A percentile compares a stretch with the other conserved stretches of the same genome.
phyloP scores from a whole-genome alignment of 257 asterid species.

The Plectranthus barbatus region DNA sequence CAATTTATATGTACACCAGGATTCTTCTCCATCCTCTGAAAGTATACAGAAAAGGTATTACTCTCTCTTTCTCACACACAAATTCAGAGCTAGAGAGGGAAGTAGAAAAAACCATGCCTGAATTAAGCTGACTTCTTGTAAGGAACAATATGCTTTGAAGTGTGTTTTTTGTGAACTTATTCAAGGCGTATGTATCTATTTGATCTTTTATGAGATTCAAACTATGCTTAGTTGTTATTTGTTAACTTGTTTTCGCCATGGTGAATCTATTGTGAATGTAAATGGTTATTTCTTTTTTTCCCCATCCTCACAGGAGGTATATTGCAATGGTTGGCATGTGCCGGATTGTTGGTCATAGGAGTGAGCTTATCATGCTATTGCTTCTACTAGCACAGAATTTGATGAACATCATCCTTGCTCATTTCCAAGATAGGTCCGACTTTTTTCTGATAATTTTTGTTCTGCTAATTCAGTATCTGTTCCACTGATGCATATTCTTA shows the following conservation, averaged over 20 bases:
- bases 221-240: background rate
- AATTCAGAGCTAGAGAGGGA: too few species aligned
- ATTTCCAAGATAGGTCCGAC: conserved; percentile 77
- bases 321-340: conserved; percentile 86
- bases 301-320: conserved; percentile 49
- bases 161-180: background rate
- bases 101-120: background rate
- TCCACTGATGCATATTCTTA: background rate
- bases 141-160: too few species aligned
- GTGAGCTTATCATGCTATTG: conserved; percentile 57
- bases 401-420: conserved; percentile 76
- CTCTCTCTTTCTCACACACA: background rate
- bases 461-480: background rate
- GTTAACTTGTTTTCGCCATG: conserved; percentile 1
- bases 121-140: background rate
- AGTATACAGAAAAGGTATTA: conserved; percentile 70
- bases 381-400: conserved; percentile 74
- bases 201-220: background rate
- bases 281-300: background rate
- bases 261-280: background rate
- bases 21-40: conserved; percentile 55
- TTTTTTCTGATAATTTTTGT: background rate
- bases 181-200: background rate
- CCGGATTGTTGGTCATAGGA: conserved; percentile 62
- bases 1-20: conserved; percentile 48